phyloP scores from a whole-genome alignment of 768 basidiomycete genomes.

The Strobilomyces echinocephalus region DNA sequence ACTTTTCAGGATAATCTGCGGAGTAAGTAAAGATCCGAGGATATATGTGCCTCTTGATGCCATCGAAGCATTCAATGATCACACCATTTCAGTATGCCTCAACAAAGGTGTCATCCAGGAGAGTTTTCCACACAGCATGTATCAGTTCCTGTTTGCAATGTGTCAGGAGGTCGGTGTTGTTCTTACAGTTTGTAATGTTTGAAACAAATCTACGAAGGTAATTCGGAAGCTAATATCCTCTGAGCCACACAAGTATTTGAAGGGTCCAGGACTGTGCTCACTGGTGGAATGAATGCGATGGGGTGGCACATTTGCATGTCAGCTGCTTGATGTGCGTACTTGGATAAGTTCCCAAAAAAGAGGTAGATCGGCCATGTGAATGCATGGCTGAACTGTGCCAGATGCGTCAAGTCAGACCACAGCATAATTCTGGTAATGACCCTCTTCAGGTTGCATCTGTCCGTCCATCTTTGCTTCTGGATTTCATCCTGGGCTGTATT shows the following conservation, averaged over 20 bases:
- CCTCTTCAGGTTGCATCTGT: neutral
- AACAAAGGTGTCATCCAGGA: neutral
- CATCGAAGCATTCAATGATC: neutral
- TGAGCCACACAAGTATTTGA: neutral
- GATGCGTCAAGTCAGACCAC: conserved; percentile 18
- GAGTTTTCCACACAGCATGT: conserved; percentile 1
- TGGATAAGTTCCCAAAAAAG: conserved; percentile 4
- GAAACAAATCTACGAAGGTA: neutral
- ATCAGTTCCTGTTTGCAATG: conserved; percentile 8
- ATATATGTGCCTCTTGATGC: neutral
- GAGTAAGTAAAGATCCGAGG: neutral
- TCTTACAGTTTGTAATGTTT: neutral
- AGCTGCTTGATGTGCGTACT: neutral
- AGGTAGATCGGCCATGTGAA: conserved; percentile 4
- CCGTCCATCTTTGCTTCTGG: neutral
- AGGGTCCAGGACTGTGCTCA: neutral
- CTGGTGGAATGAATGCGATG: conserved; percentile 1
- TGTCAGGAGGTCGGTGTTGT: neutral
- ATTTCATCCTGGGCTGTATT: neutral
- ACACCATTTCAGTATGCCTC: neutral
- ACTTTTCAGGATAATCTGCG: neutral
- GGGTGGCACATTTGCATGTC: neutral
- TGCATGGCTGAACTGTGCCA: conserved; percentile 13
- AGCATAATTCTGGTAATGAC: conserved; percentile 10
- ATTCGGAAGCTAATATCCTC: neutral